A percentile compares a stretch with the other conserved stretches of the same genome.
Evolutionary conservation across 78 protist genomes (phyloP).

Genomic region (Emiliania huxleyi): DNA sequence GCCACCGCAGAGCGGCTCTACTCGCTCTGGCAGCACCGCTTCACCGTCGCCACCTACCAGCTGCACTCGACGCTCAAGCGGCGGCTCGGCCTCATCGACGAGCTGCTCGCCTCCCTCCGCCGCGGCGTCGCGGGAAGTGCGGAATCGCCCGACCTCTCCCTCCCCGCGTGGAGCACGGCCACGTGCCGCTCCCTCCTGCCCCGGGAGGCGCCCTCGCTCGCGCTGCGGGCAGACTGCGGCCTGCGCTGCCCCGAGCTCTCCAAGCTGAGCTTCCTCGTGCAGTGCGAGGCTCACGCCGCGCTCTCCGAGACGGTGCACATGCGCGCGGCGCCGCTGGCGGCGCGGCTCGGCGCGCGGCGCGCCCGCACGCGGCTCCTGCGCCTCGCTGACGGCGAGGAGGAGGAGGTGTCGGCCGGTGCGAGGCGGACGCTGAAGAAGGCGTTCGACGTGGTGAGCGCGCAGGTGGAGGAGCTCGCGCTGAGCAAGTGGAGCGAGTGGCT

Average conservation of each 20-base stretch:
- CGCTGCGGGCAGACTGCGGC: neutral
- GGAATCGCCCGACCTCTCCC: no score
- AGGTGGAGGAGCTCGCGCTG: neutral
- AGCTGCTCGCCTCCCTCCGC: neutral
- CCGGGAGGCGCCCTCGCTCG: neutral
- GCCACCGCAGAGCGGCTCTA: neutral
- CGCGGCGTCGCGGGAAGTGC: no score
- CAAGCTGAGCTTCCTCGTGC: neutral
- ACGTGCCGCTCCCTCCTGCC: neutral
- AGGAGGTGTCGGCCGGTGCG: neutral
- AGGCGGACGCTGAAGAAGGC: neutral
- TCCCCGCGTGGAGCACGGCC: no score
- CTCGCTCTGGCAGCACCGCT: neutral
- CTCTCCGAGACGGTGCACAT: neutral
- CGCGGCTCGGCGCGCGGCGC: neutral
- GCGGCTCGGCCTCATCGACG: neutral
- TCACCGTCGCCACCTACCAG: neutral
- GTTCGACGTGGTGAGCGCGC: neutral
- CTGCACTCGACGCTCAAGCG: neutral
- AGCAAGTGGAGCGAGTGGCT: neutral
- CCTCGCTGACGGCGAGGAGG: neutral
- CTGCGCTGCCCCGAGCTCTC: neutral
- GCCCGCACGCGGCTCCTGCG: neutral
- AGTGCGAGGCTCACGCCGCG: neutral
- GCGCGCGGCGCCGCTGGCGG: neutral